Evolutionary conservation across 1,284 basidiomycete genomes (phyloP), one percentile per base, ranked within the genome.

Genomic region (Nidula niveotomentosa): DNA sequence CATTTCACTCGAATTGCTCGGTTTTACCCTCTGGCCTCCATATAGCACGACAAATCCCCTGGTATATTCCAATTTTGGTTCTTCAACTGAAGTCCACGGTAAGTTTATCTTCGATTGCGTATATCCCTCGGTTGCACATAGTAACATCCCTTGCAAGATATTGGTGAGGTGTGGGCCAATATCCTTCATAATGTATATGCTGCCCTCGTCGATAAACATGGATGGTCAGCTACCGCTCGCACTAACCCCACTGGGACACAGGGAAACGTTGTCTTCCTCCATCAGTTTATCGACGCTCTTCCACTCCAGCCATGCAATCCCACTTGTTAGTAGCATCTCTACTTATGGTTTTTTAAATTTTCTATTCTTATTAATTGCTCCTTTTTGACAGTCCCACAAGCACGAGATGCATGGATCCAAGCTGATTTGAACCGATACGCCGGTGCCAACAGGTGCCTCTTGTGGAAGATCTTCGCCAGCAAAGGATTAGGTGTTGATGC

Each of bases 161-260:
- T n/a, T n/a, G 77, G 76, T 30, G 75, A 80, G 59, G 71, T 79
- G 49, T 79, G 78, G 78, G 77, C 77, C 23, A 79, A 79, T 70
- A 72, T 72, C 7, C 70, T 79, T 13, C 75, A 77, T 70, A 76
- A 77, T 60, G 73, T 79, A 30, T 74, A 75, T 58, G 74, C 74
- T 37, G 68, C 65, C 23, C 73, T 79, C 43, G 74, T 80, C 46
- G 56, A n/a, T 6, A 60, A 57, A 48, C 64, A 72, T 60, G 76
- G 76, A 46, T 79, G 64, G 60, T n/a, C 71, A 71, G 8, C 65
- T 6, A 68, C 64, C 3, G 69, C 73, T 0, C 60, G 60, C 50
- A 77, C 74, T 8, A 68, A 78, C 57, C 67, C 75, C 8, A 62
- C 60, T 46, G 69, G 71, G 35, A 68, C 65, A 2, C 71, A 66